Evolutionary conservation across 1,284 basidiomycete species (phyloP), one percentile per base, ranked within the genome.

Genomic region (Apiotrichum sp.): DNA sequence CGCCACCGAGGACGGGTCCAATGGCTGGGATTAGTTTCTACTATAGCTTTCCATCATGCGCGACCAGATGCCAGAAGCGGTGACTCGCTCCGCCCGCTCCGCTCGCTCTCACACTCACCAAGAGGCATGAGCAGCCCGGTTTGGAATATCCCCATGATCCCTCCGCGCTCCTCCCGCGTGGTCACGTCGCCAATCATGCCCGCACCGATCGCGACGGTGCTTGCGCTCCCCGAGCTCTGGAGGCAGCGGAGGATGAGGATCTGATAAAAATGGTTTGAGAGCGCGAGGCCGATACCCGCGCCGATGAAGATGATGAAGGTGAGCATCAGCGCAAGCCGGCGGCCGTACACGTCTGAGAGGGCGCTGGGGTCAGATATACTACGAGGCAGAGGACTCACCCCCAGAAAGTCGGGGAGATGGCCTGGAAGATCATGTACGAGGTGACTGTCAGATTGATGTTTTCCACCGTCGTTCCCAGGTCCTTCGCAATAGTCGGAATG

Each of bases 401-500:
- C 81, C 83, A 86, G 40, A 84, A 57, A 78, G 84, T 82, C 2
- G 84, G 84, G 42, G 83, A 81, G 44, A 87, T 71, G 22, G 84
- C 87, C 74, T 91, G 88, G 32, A 88, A 76, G 35, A 88, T 76
- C 82, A 89, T 84, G 69, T 89, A 88, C 55, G 86, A 81, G 0
- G 87, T 89, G 33, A 89, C 85, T 1, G 86, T 87, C 38, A 89
- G 67, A 64, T 89, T 88, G 45, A 88, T 86, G 16, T 84, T 73
- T 62, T 88, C 85, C 3, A 80, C 79, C 0, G 83, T 81, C 57
- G 84, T 82, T 62, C 83, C 62, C 59, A 90, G 87, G 1, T 78
- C 85, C 5, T 62, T 58, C 0, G 84, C 79, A 31, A 90, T 78
- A 2, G 80, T 78, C 0, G 87, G 87, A 48, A 90, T 85, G 3